phyloP scores from a whole-genome alignment of 352 stramenopile species.

The Phytopythium ostracodes region DNA sequence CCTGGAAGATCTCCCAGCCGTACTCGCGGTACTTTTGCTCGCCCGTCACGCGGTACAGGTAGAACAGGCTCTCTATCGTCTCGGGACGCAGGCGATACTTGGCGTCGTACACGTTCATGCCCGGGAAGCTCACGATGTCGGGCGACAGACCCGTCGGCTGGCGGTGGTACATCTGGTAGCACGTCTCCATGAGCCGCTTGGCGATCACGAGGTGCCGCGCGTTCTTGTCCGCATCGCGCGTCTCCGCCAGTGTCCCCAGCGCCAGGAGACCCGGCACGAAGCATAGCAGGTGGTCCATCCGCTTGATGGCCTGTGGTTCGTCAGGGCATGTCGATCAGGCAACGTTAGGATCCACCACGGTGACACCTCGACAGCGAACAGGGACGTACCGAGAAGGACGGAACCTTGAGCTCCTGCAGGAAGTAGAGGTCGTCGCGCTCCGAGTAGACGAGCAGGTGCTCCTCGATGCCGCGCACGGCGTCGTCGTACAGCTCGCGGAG shows the following conservation, averaged over 20 bases:
- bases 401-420: conserved; percentile 54
- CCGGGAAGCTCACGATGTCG: conserved; percentile 90
- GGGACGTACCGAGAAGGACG: conserved; percentile 28
- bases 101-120: conserved; percentile 46
- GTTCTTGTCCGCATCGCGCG: conserved; percentile 61
- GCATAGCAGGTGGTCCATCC: conserved; percentile 97
- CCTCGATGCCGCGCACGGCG: conserved; percentile 91
- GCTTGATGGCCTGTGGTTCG: conserved; percentile 26
- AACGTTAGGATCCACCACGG: not conserved
- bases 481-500: conserved; percentile 92
- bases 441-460: conserved; percentile 84
- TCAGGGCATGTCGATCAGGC: not conserved
- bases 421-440: conserved; percentile 61
- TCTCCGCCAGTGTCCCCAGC: conserved; percentile 83
- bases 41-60: conserved; percentile 94
- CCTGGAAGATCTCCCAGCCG: conserved; percentile 94
- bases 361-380: not conserved
- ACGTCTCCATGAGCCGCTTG: conserved; percentile 89
- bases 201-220: conserved; percentile 82
- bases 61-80: conserved; percentile 95
- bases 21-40: conserved; percentile 93
- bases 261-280: conserved; percentile 94
- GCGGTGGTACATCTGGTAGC: conserved; percentile 94
- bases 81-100: conserved; percentile 96
- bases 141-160: conserved; percentile 91